phyloP scores from a whole-genome alignment of 1,284 basidiomycete genomes.

The Irpex sp. region DNA sequence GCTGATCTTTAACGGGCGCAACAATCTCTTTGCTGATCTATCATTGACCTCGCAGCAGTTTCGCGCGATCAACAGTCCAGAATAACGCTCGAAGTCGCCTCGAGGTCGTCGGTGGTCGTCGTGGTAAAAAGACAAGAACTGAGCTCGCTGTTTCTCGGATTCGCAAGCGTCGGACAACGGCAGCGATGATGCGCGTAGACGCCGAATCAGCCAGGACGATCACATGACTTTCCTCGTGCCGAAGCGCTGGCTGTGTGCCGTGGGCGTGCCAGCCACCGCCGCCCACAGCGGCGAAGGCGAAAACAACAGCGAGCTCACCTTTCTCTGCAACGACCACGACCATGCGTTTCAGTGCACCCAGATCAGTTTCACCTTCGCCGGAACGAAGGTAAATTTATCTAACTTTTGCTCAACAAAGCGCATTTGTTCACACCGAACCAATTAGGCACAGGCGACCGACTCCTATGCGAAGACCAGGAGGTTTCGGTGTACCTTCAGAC shows the following conservation, averaged over 20 bases:
- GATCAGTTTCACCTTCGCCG: constrained; percentile 60
- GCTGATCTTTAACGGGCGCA: constrained; percentile 1
- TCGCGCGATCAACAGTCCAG: background rate
- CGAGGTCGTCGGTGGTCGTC: background rate
- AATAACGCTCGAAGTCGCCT: no score
- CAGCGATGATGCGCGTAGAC: background rate
- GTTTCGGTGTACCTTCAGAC: constrained; percentile 53
- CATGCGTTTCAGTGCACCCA: constrained; percentile 63
- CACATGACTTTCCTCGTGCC: background rate
- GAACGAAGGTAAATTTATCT: constrained; percentile 38
- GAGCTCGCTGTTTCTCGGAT: background rate
- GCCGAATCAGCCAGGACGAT: background rate
- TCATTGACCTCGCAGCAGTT: background rate
- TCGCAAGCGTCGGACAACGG: no score
- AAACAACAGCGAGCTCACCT: background rate
- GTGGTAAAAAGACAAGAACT: background rate
- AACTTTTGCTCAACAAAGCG: background rate
- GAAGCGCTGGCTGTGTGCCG: background rate
- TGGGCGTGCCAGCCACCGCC: background rate
- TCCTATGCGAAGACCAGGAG: constrained; percentile 42
- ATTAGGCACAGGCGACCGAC: constrained; percentile 18
- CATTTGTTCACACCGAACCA: constrained; percentile 3
- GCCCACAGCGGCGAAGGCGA: background rate
- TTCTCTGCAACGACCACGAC: background rate
- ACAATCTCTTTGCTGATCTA: background rate